Conservation (phyloP, 1,284 basidiomycete genomes). For the Mycosarcoma mackinlayi region DNA sequence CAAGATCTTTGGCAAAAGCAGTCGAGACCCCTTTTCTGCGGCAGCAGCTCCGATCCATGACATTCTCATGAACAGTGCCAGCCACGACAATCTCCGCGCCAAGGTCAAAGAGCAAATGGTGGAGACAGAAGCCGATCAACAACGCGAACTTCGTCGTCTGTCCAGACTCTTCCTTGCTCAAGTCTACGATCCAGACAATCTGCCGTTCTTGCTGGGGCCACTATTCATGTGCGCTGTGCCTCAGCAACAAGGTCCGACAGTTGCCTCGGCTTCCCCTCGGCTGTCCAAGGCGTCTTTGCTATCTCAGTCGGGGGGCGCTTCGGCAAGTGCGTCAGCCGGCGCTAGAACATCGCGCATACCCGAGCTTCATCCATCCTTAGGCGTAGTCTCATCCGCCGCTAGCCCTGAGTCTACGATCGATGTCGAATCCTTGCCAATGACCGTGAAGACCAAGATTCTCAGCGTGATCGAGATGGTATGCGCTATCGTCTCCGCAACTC, state of each 20-base stretch:
- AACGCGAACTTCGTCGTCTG: constrained; percentile 34
- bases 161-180: constrained; percentile 35
- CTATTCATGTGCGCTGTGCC: constrained; percentile 47
- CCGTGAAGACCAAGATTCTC: constrained; percentile 44
- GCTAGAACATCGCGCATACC: not conserved
- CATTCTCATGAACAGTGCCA: constrained; percentile 39
- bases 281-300: not conserved
- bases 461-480: constrained; percentile 58
- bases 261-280: constrained; percentile 1
- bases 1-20: constrained; percentile 50
- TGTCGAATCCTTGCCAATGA: constrained; percentile 41
- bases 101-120: constrained; percentile 9
- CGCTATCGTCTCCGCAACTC: constrained; percentile 50
- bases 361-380: not conserved
- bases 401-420: constrained; percentile 1
- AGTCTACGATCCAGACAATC: constrained; percentile 32
- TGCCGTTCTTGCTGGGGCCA: constrained; percentile 46
- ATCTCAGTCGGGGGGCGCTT: not conserved
- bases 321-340: not conserved
- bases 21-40: constrained; percentile 14
- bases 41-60: constrained; percentile 20
- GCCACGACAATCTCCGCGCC: constrained; percentile 32
- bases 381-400: not conserved
- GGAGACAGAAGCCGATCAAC: constrained; percentile 21
- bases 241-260: constrained; percentile 17